Base-by-base conservation (phyloP, 306 rosid species). In the Trifolium pratense region DNA sequence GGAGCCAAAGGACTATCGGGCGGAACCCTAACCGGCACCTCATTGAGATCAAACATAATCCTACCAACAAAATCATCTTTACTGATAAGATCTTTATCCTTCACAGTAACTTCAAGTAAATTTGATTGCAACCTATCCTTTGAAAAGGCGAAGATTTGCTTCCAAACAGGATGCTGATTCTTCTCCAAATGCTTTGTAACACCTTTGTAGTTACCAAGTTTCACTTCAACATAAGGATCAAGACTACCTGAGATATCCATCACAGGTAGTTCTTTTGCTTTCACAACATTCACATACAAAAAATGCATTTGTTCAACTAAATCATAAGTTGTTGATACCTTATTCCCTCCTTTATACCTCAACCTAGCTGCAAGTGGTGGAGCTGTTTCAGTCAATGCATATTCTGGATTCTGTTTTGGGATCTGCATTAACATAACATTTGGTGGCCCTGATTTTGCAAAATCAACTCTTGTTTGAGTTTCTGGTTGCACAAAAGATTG, bases 1-100 rank as follows among this genome's bases (percentile, higher is more conserved):
- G 99, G 99, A 73, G 99, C 99, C 66, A 94, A 76, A 8, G 99
- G 97, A 39, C 99, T 94, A 68, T 94, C 99, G 0, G 99, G 99
- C 17, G 96, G 99, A 45, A 82, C 69, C 74, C 96, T 61, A 29
- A 87, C 63, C 43, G 97, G 97, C 39, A 90, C 84, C 49, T 94
- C 99, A 1, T 68, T 45, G 15, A 94, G 88, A 52, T 90, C 96
- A 66, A 94, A 86, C 3, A 0, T 0, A 65, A 86, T 75, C 61
- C 84, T 87, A 1, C 99, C 99, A 74, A 94, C 99, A 75, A 86
- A 87, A 84, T 94, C 97, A 76, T 94, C 99, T 76, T 94, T 94
- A 1, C 43, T 87, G 53, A 89, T 26, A 1, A 43, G 49, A 77
- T 94, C 99, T 86, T 89, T 94, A 49, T 94, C 99, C 64, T 84